Conservation (phyloP, 2,329 filamentous ascomycete species). For the Periconia digitata region DNA sequence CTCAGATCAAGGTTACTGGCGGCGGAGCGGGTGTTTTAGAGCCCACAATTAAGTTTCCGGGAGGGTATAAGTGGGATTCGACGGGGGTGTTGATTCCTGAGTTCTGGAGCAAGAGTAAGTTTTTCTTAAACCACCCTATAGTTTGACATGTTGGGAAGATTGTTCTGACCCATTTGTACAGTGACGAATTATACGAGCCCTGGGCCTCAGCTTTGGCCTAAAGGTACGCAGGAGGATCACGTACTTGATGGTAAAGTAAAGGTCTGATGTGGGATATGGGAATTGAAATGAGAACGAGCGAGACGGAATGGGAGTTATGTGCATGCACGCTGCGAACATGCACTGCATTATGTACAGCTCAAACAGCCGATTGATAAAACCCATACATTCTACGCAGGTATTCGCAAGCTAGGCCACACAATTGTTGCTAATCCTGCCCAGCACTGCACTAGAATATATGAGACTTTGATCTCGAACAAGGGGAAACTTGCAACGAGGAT, state of each 20-base stretch:
- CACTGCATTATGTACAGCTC: too few species aligned
- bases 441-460: too few species aligned
- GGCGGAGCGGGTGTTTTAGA: slow-evolving; percentile 27
- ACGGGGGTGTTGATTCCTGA: slow-evolving; percentile 36
- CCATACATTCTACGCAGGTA: too few species aligned
- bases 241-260: slow-evolving; percentile 5
- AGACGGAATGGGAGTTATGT: too few species aligned
- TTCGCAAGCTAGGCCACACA: too few species aligned
- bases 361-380: too few species aligned
- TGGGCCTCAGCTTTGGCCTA: slow-evolving; percentile 25
- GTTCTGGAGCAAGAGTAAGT: slow-evolving; percentile 13
- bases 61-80: slow-evolving; percentile 33
- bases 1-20: slow-evolving; percentile 44
- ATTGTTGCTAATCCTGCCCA: too few species aligned
- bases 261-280: too few species aligned
- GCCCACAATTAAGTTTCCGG: slow-evolving; percentile 43
- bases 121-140: neutral
- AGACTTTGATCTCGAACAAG: too few species aligned
- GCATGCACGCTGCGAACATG: too few species aligned
- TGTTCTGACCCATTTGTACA: neutral
- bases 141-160: neutral
- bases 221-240: slow-evolving; percentile 16
- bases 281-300: too few species aligned
- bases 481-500: too few species aligned
- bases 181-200: slow-evolving; percentile 28